Conservation (phyloP, 1,284 basidiomycete genomes). For the Neotropicomus parvogracilis region DNA sequence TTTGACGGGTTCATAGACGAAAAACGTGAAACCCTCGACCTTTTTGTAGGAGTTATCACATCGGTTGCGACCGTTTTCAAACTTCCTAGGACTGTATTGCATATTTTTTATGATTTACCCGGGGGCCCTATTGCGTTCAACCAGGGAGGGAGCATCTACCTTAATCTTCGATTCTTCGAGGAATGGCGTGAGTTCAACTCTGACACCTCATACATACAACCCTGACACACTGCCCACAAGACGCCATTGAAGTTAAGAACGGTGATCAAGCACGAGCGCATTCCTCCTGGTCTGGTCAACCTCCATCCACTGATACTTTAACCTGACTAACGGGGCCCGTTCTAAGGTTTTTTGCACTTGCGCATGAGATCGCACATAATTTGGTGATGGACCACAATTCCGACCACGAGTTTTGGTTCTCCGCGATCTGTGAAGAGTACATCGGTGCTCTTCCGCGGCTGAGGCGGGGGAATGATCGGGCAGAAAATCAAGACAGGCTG, state of each 20-base stretch:
- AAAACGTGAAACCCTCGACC: not conserved
- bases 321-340: not conserved
- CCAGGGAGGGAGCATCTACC: not conserved
- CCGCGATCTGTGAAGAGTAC: not conserved
- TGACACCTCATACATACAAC: not conserved
- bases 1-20: not conserved
- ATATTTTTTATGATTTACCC: not conserved
- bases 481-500: too few species aligned
- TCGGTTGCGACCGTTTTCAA: not conserved
- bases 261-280: not conserved
- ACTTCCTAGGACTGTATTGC: not conserved
- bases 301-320: not conserved
- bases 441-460: not conserved
- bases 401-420: not conserved
- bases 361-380: not conserved
- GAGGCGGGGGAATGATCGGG: too few species aligned
- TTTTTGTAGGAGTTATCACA: not conserved
- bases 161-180: not conserved
- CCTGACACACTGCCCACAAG: not conserved
- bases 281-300: not conserved
- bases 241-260: not conserved
- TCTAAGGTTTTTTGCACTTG: not conserved
- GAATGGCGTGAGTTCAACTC: not conserved
- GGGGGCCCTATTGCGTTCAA: not conserved
- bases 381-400: not conserved